These are phyloP conservation scores for Chondrus crispus DNA, from an alignment of 23 red algal genomes.

Conservation along the genomic window DNA sequence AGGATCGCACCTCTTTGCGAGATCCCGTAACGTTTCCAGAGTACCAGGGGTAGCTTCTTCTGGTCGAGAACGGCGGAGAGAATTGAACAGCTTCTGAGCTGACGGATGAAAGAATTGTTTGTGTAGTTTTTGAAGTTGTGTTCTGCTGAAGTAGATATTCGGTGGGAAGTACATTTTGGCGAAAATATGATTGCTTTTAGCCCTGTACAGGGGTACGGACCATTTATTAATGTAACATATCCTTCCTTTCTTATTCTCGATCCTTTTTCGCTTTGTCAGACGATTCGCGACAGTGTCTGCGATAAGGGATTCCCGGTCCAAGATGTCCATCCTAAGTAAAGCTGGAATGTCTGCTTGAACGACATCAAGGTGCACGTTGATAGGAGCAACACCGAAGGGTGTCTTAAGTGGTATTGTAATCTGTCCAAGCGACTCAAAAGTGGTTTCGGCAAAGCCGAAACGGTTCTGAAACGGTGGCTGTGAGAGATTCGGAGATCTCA, in stretches of 20 bases:
- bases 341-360: constrained; percentile 10
- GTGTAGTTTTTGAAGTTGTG: constrained; percentile 32
- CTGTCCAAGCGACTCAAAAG: not conserved
- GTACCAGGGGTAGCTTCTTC: constrained; percentile 19
- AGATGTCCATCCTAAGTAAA: constrained; percentile 30
- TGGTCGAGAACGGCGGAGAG: not conserved
- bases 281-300: not conserved
- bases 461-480: not conserved
- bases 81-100: constrained; percentile 1
- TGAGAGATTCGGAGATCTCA: not conserved
- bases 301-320: not conserved
- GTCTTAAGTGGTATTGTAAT: not conserved
- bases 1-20: constrained; percentile 20
- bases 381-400: not conserved
- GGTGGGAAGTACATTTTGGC: not conserved
- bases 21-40: not conserved
- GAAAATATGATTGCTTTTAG: constrained; percentile 1
- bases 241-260: not conserved
- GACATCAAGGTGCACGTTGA: not conserved
- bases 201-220: not conserved
- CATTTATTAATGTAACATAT: not conserved
- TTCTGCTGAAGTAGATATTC: not conserved
- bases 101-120: constrained; percentile 33
- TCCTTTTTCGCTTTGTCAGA: not conserved
- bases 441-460: constrained; percentile 27